phyloP scores from a whole-genome alignment of 2,329 filamentous ascomycete genomes.

The Aspergillus sp. region DNA sequence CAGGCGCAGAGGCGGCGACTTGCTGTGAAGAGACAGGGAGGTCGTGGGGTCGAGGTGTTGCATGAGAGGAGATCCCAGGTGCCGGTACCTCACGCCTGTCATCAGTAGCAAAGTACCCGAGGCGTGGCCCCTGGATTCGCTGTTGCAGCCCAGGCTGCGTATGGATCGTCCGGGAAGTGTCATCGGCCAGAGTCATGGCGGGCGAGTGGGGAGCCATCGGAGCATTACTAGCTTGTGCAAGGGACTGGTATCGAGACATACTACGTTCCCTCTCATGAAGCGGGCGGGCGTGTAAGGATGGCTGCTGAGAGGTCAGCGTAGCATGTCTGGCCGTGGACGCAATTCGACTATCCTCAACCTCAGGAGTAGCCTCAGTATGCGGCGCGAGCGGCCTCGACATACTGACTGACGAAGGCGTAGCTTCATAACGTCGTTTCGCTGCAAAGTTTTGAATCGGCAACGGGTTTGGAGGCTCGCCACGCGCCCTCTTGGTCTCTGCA shows the following conservation, averaged over 20 bases:
- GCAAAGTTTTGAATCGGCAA: constrained; percentile 45
- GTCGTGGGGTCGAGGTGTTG: constrained; percentile 29
- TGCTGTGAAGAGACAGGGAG: constrained; percentile 32
- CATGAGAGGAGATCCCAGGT: constrained; percentile 23
- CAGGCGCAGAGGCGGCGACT: constrained; percentile 26
- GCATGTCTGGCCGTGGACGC: constrained; percentile 31
- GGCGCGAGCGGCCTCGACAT: constrained; percentile 44
- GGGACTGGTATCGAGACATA: constrained; percentile 36
- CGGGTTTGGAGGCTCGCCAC: constrained; percentile 45
- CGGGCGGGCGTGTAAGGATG: constrained; percentile 31
- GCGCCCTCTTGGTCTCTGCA: constrained; percentile 46
- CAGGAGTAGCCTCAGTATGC: constrained; percentile 38
- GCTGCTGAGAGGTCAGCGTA: constrained; percentile 32
- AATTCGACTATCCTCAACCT: constrained; percentile 33
- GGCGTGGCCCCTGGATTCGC: constrained; percentile 41
- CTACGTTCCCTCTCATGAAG: constrained; percentile 38
- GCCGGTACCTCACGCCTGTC: constrained; percentile 35
- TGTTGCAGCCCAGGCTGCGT: constrained; percentile 31
- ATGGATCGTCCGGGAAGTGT: constrained; percentile 33
- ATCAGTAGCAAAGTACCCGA: constrained; percentile 47
- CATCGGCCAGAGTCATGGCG: constrained; percentile 31
- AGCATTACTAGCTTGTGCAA: constrained; percentile 40
- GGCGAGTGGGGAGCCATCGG: constrained; percentile 23
- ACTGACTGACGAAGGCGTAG: constrained; percentile 41
- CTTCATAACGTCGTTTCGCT: constrained; percentile 51